Base-by-base conservation (phyloP, 495 filamentous ascomycete species). In the Cladorrhinum samala region DNA sequence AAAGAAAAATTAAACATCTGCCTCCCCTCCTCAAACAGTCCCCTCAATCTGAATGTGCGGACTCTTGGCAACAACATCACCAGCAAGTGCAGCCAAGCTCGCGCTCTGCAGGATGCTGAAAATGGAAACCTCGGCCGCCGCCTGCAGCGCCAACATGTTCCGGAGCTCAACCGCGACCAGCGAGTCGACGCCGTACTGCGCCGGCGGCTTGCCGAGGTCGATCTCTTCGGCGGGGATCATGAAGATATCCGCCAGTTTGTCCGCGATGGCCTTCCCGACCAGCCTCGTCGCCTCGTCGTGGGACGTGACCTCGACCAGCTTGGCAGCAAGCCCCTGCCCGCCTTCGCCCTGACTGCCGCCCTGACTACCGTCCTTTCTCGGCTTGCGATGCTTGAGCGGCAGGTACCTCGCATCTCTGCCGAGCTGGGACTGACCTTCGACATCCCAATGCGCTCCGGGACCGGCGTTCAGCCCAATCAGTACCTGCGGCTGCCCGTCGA, bases 61-160 rank as follows among this genome's bases (percentile, higher is more conserved):
- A n/a, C n/a, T n/a, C n/a, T n/a, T n/a, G n/a, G n/a, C n/a, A n/a
- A n/a, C n/a, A n/a, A n/a, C n/a, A n/a, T n/a, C n/a, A n/a, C n/a
- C n/a, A n/a, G n/a, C n/a, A n/a, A n/a, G n/a, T n/a, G n/a, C n/a
- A n/a, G n/a, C n/a, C n/a, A n/a, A n/a, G n/a, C n/a, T n/a, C n/a
- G n/a, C n/a, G n/a, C n/a, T n/a, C n/a, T n/a, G n/a, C 40, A 77
- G 67, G 23, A 81, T 71, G 24, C 77, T 75, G 55, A 80, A 70
- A 9, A 78, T 45, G 6, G 21, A 17, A 11, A 57, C 38, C 8
- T 56, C 47, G 1, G 39, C 41, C 37, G 23, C 14, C 9, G 51
- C 20, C 30, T 33, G 25, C n/a, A 18, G 27, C 0, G 11, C 7
- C 1, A 56, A 2, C 36, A 48, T 52, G n/a, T 47, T 56, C 7